Evolutionary conservation across 75 land plant genomes (phyloP), one percentile per base, ranked within the genome.

Genomic region (Pinus albicaulis): DNA sequence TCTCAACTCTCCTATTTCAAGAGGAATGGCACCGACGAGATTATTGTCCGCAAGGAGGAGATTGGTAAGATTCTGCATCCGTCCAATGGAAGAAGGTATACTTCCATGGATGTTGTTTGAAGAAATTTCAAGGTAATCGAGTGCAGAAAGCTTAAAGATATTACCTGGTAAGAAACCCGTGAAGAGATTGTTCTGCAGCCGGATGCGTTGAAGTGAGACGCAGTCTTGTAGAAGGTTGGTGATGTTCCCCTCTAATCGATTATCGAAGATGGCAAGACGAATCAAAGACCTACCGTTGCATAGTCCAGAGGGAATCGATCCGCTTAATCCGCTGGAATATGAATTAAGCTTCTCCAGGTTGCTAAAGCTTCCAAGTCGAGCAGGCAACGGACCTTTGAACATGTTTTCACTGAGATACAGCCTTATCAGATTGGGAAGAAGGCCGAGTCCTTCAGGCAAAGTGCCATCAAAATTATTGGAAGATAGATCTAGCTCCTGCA

Each of bases 1-100:
- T 41, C 78, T 79, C 48, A 89, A 65, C 3, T 80, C 76, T 0
- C 89, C 86, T 25, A 94, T 82, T 8, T 62, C 34, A 5, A 65
- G 55, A n/a, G 95, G 95, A 44, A 92, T 74, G n/a, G 59, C 16
- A 5, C 93, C 93, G n/a, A 89, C 76, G 48, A 92, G 26, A 2
- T 73, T 25, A 28, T 92, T 94, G 12, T 75, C 71, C 0, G 92
- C 68, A 38, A 96, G 83, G 74, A 92, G 89, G 41, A 96, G 74
- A 28, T 85, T 74, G 14, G 57, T 52, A 25, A 96, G 85, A 55
- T 81, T 76, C 8, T 41, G 73, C 7, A 96, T 75, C 36, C 79
- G 64, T 2, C 92, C 91, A 72, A 94, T 0, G 48, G 48, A 6
- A 44, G 7, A 5, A 44, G 48, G 48, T 44, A 44, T 44, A 44